phyloP scores from a whole-genome alignment of 2,329 filamentous ascomycete genomes.

The Thyridium curvatum region DNA sequence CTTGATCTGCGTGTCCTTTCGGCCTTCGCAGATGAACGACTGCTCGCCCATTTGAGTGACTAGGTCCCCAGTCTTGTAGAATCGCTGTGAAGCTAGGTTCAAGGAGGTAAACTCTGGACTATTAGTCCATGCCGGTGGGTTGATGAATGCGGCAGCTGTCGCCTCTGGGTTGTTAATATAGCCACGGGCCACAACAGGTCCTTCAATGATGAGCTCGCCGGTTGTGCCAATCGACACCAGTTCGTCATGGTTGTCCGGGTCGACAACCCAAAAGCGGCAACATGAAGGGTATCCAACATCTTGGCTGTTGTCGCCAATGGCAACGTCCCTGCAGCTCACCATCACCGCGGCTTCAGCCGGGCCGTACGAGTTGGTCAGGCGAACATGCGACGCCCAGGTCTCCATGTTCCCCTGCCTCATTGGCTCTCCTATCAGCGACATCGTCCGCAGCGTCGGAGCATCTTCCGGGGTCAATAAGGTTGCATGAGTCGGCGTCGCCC shows the following conservation, averaged over 20 bases:
- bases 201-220: conserved; percentile 29
- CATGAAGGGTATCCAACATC: no score
- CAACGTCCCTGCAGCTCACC: no score
- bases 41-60: no score
- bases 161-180: conserved; percentile 25
- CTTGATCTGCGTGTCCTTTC: conserved; percentile 9
- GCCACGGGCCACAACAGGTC: conserved; percentile 40
- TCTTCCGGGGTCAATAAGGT: conserved; percentile 8
- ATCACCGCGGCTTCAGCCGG: conserved; percentile 10
- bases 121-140: no score
- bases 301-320: conserved; percentile 5
- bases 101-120: no score
- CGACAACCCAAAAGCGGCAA: conserved; percentile 15
- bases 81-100: no score
- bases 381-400: conserved; percentile 6
- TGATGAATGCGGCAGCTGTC: conserved; percentile 11
- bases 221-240: conserved; percentile 21
- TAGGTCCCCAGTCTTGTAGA: not conserved
- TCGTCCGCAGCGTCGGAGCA: conserved; percentile 6
- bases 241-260: conserved; percentile 16
- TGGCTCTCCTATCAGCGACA: conserved; percentile 13
- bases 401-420: conserved; percentile 8
- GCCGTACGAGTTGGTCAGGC: conserved; percentile 11
- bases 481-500: conserved; percentile 16
- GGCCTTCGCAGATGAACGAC: conserved; percentile 7